Base-by-base conservation (phyloP, 306 rosid genomes). In the Ochetophila trinervis region DNA sequence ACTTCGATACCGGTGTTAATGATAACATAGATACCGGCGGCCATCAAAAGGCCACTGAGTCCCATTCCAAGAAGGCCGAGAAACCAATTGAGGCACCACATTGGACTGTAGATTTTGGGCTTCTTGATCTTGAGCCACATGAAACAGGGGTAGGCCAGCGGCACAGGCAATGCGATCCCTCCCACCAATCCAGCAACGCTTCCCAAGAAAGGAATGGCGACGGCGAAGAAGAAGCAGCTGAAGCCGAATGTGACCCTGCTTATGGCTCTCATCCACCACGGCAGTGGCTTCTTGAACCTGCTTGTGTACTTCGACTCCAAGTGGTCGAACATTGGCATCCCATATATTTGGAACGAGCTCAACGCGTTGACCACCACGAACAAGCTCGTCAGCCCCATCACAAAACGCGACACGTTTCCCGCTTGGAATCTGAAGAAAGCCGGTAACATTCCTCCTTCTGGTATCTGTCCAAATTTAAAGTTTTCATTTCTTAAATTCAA, bases 61-160 rank as follows among this genome's bases (percentile, higher is more conserved):
- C 53, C 49, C 81, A 89, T 69, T 5, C 96, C 96, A 21, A 79
- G 24, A 22, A 82, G 60, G 5, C 96, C 96, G 22, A 89, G 79
- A 17, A 71, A 60, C 93, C 90, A 86, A 19, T 89, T 89, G 34
- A 86, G 57, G 36, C 78, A 77, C 96, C 96, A 89, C 53, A 74
- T 76, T 1, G 70, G 59, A 34, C 83, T 21, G 9, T 44, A 76
- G 44, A 5, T 57, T 58, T 70, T 70, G 0, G 89, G 89, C 73
- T 79, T 81, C 69, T 85, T 79, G 20, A 81, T 64, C 82, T 78
- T 78, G 45, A 81, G 66, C 86, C 89, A 85, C 89, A 81, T 76
- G 71, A 79, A 85, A 30, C 86, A 79, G 5, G 89, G 89, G 62
- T 72, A 85, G 0, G 78, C 86, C 19, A 81, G 71, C 1, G 89